Base-by-base conservation (phyloP, 805 yeast genomes). In the Lipomyces starkeyi region DNA sequence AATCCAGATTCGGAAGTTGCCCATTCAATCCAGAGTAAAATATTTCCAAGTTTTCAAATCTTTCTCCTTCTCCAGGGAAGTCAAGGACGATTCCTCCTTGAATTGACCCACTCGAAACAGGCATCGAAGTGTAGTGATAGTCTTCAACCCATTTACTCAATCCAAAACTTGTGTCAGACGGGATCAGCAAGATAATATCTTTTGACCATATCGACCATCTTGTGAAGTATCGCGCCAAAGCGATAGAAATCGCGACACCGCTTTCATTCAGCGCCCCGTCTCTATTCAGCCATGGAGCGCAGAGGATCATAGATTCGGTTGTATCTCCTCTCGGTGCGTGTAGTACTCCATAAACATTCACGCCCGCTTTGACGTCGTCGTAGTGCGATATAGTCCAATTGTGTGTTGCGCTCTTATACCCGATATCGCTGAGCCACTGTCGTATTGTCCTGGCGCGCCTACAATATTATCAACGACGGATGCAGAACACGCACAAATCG, bases 271-370 rank as follows among this genome's bases (percentile, higher is more conserved):
- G 82, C 62, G 83, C 82, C 1, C 85, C 86, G 59, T 88, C 91
- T 5, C 87, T 79, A 63, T 91, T 91, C 60, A 75, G 78, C 94
- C 97, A 95, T 0, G 98, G 98, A 7, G 95, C 92, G 8, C 88
- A 90, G 58, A 95, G 78, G 0, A 93, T 96, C 86, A 95, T 89
- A 0, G 98, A 91, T 78, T 95, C 99, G 1, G 98, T 93, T 68
- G 93, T 95, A 74, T 94, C 98, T 34, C 98, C 98, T 70, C 97
- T 82, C 8, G 98, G 97, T 0, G 97, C 95, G 76, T 91, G 97
- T 79, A 91, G 84, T 3, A 93, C 86, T 0, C 92, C 97, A 77
- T 94, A 95, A 49, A 91, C 80, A 58, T 84, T 84, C 37, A 82
- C 80, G 22, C 86, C 86, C 8, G 73, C 69, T 34, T 71, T 69